Conservation (phyloP, 139 green algal genomes). For the Tetraselmis striata region DNA sequence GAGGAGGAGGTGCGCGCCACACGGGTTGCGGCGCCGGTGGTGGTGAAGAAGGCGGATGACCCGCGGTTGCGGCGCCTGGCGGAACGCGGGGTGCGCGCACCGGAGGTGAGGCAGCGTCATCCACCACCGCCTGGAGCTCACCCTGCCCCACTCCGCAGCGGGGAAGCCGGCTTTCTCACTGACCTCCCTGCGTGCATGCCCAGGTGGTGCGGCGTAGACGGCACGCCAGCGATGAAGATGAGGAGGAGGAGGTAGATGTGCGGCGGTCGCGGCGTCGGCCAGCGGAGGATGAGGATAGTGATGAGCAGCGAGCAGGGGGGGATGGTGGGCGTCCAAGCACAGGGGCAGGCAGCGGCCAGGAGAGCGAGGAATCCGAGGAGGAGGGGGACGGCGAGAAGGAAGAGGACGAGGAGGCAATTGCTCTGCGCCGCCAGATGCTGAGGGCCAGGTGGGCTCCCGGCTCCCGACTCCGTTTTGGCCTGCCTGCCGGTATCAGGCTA, state of each 20-base stretch:
- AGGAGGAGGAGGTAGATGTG: constrained; percentile 17
- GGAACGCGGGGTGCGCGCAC: background rate
- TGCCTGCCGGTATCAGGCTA: background rate
- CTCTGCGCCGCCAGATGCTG: constrained; percentile 38
- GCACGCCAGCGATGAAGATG: constrained; percentile 14
- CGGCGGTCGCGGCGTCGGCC: constrained; percentile 9
- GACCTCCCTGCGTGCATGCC: too few relatives aligned
- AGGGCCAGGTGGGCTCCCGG: constrained; percentile 27
- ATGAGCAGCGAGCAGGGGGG: constrained; percentile 12
- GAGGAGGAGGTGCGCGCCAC: constrained; percentile 37
- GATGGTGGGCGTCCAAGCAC: too few relatives aligned
- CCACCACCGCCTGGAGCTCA: too few relatives aligned
- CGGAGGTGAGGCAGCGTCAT: background rate
- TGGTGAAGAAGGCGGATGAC: constrained; percentile 57
- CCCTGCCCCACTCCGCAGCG: too few relatives aligned
- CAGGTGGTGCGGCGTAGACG: constrained; percentile 33
- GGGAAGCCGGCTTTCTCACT: too few relatives aligned
- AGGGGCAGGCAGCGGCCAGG: constrained; percentile 6
- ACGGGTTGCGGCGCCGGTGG: constrained; percentile 49
- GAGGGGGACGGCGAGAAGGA: constrained; percentile 29
- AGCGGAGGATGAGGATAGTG: constrained; percentile 14
- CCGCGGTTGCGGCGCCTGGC: constrained; percentile 48
- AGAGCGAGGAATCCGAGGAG: constrained; percentile 10
- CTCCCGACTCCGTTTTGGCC: too few relatives aligned
- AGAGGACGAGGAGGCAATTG: constrained; percentile 49